Percentiles rank a stretch among this genome's conserved stretches.
Conservation (phyloP, 805 yeast genomes). For the Komagataella pseudopastoris region DNA sequence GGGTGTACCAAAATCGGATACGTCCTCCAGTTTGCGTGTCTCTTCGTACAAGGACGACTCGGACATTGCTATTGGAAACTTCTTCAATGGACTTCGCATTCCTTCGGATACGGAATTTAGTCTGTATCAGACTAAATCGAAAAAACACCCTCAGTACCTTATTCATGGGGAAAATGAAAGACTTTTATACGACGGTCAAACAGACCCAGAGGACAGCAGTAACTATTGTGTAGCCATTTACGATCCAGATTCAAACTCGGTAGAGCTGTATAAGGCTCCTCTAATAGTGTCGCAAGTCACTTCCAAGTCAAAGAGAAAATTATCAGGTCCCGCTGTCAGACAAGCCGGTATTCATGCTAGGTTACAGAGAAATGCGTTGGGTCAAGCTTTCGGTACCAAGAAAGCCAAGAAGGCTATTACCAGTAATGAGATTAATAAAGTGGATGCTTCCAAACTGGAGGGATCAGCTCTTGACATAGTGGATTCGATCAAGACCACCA, state of each 20-base stretch:
- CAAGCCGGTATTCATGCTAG: constrained; percentile 36
- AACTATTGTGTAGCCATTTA: constrained; percentile 66
- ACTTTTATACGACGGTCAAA: constrained; percentile 58
- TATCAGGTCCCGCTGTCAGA: constrained; percentile 51
- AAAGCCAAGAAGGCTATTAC: constrained; percentile 85
- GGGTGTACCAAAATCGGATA: background rate
- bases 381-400: constrained; percentile 95
- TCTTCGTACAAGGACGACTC: constrained; percentile 27
- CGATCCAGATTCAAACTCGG: constrained; percentile 49
- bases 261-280: constrained; percentile 53
- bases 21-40: constrained; percentile 9
- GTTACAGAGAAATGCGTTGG: constrained; percentile 69
- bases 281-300: constrained; percentile 49
- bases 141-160: constrained; percentile 22
- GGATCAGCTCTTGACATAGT: constrained; percentile 57
- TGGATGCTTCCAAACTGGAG: constrained; percentile 73
- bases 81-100: constrained; percentile 63
- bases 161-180: constrained; percentile 71
- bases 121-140: constrained; percentile 35
- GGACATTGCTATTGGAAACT: constrained; percentile 48
- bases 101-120: constrained; percentile 49
- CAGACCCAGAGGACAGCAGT: constrained; percentile 19
- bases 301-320: constrained; percentile 42
- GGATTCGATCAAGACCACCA: constrained; percentile 59
- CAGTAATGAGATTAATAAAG: constrained; percentile 68